A percentile compares a stretch with the other conserved stretches of the same genome.
These are phyloP conservation scores for Alternaria panax DNA, from an alignment of 2,329 filamentous ascomycete genomes.

Conservation along the genomic window DNA sequence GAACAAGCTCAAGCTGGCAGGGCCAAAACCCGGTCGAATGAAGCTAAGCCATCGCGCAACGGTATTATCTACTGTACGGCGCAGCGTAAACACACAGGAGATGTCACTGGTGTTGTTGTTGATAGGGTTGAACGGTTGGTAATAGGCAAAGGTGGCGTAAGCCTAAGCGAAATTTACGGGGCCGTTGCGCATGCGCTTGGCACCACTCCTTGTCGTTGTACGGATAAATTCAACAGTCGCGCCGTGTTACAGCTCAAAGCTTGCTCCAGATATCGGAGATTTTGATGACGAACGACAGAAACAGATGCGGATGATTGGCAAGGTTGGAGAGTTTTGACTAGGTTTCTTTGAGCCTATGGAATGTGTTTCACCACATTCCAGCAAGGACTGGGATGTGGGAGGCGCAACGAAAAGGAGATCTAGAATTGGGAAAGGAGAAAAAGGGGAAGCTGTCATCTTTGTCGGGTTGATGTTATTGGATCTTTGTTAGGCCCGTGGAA, in stretches of 20 bases:
- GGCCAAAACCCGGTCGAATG: slow-evolving; percentile 14
- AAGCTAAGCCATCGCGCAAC: slow-evolving; percentile 13
- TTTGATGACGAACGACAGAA: neutral
- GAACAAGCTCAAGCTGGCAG: slow-evolving; percentile 11
- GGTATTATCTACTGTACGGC: slow-evolving; percentile 3
- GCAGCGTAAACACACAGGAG: slow-evolving; percentile 9
- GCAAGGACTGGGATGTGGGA: neutral
- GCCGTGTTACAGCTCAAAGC: slow-evolving; percentile 8
- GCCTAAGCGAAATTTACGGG: slow-evolving; percentile 26
- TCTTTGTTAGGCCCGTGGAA: neutral
- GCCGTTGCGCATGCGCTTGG: slow-evolving; percentile 13
- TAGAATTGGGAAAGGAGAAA: neutral
- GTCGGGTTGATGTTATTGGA: slow-evolving; percentile 7
- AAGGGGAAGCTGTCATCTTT: neutral
- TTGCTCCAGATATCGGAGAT: slow-evolving; percentile 8
- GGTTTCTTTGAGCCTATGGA: slow-evolving; percentile 11
- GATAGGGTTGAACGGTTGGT: slow-evolving; percentile 9
- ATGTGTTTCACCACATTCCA: neutral
- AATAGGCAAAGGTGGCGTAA: slow-evolving; percentile 8
- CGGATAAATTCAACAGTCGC: slow-evolving; percentile 5
- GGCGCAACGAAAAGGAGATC: neutral
- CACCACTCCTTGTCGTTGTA: slow-evolving; percentile 17
- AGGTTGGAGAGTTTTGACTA: neutral
- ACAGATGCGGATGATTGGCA: slow-evolving; percentile 12
- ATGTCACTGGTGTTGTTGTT: slow-evolving; percentile 11